Conservation (phyloP, 371 early-diverging fungal species). For the Actinomucor elegans region DNA sequence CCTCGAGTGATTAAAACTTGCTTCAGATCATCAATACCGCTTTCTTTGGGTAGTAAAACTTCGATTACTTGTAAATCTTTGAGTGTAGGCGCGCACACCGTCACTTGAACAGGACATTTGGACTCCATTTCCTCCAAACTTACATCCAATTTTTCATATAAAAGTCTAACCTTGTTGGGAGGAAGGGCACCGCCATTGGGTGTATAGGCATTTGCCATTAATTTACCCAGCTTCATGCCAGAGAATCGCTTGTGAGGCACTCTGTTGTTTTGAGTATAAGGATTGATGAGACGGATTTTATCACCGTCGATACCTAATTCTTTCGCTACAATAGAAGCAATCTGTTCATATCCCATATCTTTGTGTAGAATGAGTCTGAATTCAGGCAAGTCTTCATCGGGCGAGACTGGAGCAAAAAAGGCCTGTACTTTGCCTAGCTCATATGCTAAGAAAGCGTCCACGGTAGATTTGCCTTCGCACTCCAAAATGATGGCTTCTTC, state of each 20-base stretch:
- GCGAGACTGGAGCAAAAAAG: constrained; percentile 57
- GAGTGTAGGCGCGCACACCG: constrained; percentile 51
- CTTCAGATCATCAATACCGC: constrained; percentile 23
- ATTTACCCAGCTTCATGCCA: constrained; percentile 23
- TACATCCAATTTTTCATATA: constrained; percentile 84
- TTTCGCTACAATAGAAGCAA: constrained; percentile 15
- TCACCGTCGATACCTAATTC: constrained; percentile 29
- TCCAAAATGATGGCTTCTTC: constrained; percentile 44
- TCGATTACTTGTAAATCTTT: constrained; percentile 35
- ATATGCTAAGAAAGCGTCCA: constrained; percentile 74
- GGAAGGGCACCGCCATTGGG: not conserved
- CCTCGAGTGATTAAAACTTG: constrained; percentile 19
- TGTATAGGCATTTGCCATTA: constrained; percentile 11
- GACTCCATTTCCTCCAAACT: constrained; percentile 79
- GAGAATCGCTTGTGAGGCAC: constrained; percentile 18
- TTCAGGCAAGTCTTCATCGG: constrained; percentile 11
- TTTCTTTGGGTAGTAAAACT: constrained; percentile 25
- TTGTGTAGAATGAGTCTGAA: constrained; percentile 27
- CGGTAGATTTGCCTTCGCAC: constrained; percentile 43
- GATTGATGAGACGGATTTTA: constrained; percentile 34
- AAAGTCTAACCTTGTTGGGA: constrained; percentile 32
- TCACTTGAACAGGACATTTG: constrained; percentile 64
- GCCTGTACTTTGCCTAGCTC: constrained; percentile 69
- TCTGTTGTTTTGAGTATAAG: constrained; percentile 12
- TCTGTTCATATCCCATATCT: constrained; percentile 23